Conservation (phyloP, 345 rosid species). For the Lumnitzera littorea region DNA sequence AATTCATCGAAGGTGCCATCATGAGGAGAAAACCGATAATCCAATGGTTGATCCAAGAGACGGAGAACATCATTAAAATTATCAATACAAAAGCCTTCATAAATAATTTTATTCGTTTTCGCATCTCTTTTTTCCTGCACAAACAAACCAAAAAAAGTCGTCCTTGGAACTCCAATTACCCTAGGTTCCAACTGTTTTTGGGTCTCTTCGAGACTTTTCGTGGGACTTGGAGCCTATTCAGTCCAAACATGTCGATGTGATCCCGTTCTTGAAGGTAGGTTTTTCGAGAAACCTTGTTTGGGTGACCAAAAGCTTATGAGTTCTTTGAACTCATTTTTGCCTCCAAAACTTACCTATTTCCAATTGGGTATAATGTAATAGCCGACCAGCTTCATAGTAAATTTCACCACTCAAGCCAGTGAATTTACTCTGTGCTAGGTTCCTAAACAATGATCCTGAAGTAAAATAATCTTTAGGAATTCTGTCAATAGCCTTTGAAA, state of each 20-base stretch:
- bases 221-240: conserved; percentile 34
- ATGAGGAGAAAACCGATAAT: conserved; percentile 14
- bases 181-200: conserved; percentile 22
- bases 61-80: conserved; percentile 21
- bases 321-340: conserved; percentile 30
- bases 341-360: conserved; percentile 30
- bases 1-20: conserved; percentile 34
- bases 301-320: conserved; percentile 36
- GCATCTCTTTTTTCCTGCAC: conserved; percentile 21
- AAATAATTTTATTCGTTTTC: conserved; percentile 4
- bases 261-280: not conserved
- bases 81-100: conserved; percentile 40
- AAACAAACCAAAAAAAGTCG: conserved; percentile 32
- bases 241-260: conserved; percentile 1
- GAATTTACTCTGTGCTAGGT: conserved; percentile 18
- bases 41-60: conserved; percentile 13
- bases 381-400: conserved; percentile 15
- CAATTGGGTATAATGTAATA: conserved; percentile 5
- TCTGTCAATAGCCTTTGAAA: conserved; percentile 11
- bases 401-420: conserved; percentile 36
- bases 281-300: conserved; percentile 18
- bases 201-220: conserved; percentile 31
- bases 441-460: conserved; percentile 6
- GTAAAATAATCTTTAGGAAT: conserved; percentile 1
- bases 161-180: conserved; percentile 37